Percentiles rank a stretch among this genome's conserved stretches.
Conservation (phyloP, 2,329 filamentous ascomycete species). For the Didymella lethalis region DNA sequence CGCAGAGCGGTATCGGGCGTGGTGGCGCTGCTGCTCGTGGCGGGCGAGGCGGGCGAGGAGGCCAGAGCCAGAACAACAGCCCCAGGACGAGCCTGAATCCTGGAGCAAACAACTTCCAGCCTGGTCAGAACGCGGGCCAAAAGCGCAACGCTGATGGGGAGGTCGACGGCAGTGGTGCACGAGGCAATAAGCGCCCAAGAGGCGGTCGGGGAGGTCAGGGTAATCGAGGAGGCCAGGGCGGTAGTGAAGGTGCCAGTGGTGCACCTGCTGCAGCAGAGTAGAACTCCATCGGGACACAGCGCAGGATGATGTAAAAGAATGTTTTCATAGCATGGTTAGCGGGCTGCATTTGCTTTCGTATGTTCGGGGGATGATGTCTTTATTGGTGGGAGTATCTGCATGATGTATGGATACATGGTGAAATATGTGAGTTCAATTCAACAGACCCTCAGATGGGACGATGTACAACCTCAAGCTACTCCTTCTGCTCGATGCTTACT, state of each 20-base stretch:
- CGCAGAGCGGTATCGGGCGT: conserved; percentile 31
- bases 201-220: conserved; percentile 34
- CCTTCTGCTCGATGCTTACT: neutral
- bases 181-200: conserved; percentile 43
- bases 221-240: conserved; percentile 30
- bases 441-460: neutral
- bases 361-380: neutral
- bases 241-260: conserved; percentile 23
- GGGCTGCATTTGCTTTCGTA: conserved; percentile 20
- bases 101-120: conserved; percentile 46
- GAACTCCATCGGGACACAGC: neutral
- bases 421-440: neutral
- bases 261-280: conserved; percentile 21
- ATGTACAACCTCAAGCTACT: neutral
- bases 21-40: conserved; percentile 42
- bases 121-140: conserved; percentile 39
- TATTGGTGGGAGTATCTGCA: neutral
- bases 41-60: conserved; percentile 32
- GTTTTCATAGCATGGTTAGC: conserved; percentile 20
- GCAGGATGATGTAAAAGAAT: conserved; percentile 9
- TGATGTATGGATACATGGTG: neutral
- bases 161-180: conserved; percentile 35
- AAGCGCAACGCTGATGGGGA: conserved; percentile 47
- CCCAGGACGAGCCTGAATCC: conserved; percentile 46
- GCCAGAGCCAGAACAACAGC: conserved; percentile 32